These are phyloP conservation scores for Chlamydomonas reinhardtii DNA, from an alignment of 163 green algal genomes.

Conservation along the genomic window DNA sequence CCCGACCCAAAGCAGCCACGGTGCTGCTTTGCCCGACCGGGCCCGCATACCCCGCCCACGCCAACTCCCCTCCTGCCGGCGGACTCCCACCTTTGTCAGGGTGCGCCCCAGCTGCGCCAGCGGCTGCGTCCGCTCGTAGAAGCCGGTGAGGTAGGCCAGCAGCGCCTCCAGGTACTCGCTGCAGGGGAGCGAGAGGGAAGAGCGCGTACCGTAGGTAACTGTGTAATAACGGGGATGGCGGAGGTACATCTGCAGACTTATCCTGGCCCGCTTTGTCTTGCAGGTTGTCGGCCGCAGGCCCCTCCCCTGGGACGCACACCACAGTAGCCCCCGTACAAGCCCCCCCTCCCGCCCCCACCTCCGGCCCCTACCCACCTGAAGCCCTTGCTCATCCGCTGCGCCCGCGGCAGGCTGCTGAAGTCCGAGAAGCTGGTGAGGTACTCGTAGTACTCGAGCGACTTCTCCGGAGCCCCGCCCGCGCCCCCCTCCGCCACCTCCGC, in stretches of 20 bases:
- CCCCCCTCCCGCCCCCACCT: no score
- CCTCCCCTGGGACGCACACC: no score
- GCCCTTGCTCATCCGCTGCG: constrained; percentile 56
- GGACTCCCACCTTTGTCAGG: constrained; percentile 60
- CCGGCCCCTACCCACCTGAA: constrained; percentile 72
- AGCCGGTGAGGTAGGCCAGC: constrained; percentile 87
- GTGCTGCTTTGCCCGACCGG: no score
- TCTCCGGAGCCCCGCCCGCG: not conserved
- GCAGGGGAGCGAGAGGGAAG: not conserved
- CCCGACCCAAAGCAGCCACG: no score
- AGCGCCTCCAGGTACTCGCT: constrained; percentile 83
- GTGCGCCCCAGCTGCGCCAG: constrained; percentile 77
- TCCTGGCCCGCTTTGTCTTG: no score
- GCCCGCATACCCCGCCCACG: no score
- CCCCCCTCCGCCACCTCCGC: not conserved
- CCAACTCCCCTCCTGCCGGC: no score
- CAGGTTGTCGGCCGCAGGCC: no score
- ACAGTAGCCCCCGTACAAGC: no score
- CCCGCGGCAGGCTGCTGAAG: constrained; percentile 67
- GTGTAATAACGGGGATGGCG: no score
- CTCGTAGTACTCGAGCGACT: constrained; percentile 82
- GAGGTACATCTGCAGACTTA: no score
- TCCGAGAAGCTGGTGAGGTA: constrained; percentile 80
- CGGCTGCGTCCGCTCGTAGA: constrained; percentile 92
- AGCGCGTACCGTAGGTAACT: no score